These are phyloP conservation scores for Nepenthes gracilis DNA, from an alignment of 148 eudicot species.

Conservation along the genomic window DNA sequence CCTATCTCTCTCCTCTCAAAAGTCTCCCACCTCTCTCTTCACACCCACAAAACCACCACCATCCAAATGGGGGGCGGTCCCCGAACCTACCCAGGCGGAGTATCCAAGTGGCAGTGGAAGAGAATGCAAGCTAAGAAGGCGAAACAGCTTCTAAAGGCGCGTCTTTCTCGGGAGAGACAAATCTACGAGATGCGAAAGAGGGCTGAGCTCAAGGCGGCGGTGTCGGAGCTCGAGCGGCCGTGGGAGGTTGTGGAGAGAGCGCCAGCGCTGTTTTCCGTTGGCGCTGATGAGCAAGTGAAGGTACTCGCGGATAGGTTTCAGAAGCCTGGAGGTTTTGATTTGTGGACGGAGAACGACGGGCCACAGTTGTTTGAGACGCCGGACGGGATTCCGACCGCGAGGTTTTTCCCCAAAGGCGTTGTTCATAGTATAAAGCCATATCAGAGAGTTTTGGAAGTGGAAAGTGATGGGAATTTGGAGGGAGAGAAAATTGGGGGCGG, in stretches of 20 bases:
- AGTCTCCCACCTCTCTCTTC: constrained; percentile 21
- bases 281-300: constrained; percentile 78
- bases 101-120: constrained; percentile 94
- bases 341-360: constrained; percentile 88
- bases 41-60: constrained; percentile 14
- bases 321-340: constrained; percentile 81
- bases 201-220: constrained; percentile 82
- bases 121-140: constrained; percentile 75
- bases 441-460: constrained; percentile 14
- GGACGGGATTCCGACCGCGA: constrained; percentile 53
- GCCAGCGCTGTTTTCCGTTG: constrained; percentile 52
- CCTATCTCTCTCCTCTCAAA: constrained; percentile 22
- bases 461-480: constrained; percentile 1
- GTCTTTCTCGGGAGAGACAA: constrained; percentile 64
- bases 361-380: constrained; percentile 55
- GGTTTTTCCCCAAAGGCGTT: constrained; percentile 86
- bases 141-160: constrained; percentile 71
- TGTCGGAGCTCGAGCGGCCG: constrained; percentile 74
- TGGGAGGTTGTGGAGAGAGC: constrained; percentile 63
- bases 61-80: constrained; percentile 93
- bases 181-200: constrained; percentile 90
- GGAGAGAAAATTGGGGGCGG: constrained; percentile 1
- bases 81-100: constrained; percentile 82
- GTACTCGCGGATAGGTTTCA: constrained; percentile 85
- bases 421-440: constrained; percentile 76